Base-by-base conservation (phyloP, 148 eudicot species). In the Rhododendron simsii region DNA sequence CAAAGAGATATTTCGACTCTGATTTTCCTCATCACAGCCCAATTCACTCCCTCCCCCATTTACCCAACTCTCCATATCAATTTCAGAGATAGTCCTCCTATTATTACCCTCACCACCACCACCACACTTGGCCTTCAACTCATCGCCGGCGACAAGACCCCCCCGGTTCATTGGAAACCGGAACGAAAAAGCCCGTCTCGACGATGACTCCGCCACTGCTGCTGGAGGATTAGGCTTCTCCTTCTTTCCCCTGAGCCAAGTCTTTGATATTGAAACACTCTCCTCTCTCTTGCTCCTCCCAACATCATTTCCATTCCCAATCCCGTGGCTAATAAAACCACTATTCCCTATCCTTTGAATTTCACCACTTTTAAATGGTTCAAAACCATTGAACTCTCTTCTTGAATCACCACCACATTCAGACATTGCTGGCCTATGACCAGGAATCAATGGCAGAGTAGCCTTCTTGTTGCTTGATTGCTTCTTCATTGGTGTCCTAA, bases 341-440 rank as follows among this genome's bases (percentile, higher is more conserved):
- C 85, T 94, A 89, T 16, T 79, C 85, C 98, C 99, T 93, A 87
- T 91, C 91, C 84, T 90, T 93, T 0, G 98, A 96, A 88, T 50
- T 53, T 86, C 81, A 81, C 85, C 47, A 16, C 85, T 84, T 74
- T 75, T 87, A 53, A 92, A 92, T 4, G 89, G 92, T 39, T 94
- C 98, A 67, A 92, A 87, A 0, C 90, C 92, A 78, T 61, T 87
- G 85, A 95, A 92, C 3, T 90, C 91, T 81, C 99, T 92, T 51
- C 89, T 91, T 1, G 98, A 95, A 88, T 92, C 96, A 81, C 87
- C 84, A 28, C 93, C 98, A 84, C 95, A 96, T 89, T 95, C 99
- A 0, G 98, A 94, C 91, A 92, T 91, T 16, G 96, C 98, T 2
- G 78, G 81, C 78, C 92, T 90, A 59, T 91, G 86, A 7, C 93